These are phyloP conservation scores for Viridothelium virens DNA, from an alignment of 495 filamentous ascomycete genomes.

Conservation along the genomic window DNA sequence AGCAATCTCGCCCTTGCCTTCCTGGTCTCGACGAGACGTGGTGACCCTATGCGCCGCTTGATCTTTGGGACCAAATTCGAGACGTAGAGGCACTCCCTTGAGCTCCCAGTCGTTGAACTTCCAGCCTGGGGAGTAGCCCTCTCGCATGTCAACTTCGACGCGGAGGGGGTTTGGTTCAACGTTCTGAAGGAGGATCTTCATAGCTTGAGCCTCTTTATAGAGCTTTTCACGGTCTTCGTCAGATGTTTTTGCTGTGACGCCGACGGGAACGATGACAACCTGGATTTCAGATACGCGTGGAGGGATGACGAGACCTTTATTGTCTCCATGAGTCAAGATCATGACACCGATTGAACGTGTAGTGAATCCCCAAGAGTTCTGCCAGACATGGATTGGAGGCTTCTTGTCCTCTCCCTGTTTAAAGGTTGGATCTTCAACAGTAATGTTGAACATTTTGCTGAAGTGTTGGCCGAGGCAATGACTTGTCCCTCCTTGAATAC, in stretches of 20 bases:
- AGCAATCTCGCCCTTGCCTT: conserved; percentile 67
- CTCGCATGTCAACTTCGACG: conserved; percentile 63
- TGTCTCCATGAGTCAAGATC: conserved; percentile 94
- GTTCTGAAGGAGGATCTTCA: conserved; percentile 47
- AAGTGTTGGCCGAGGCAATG: conserved; percentile 97
- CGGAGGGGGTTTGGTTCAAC: conserved; percentile 31
- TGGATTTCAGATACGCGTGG: conserved; percentile 82
- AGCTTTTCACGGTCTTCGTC: conserved; percentile 68
- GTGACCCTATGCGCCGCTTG: conserved; percentile 71
- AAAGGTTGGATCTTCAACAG: conserved; percentile 78
- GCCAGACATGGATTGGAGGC: conserved; percentile 74
- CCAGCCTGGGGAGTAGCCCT: conserved; percentile 84
- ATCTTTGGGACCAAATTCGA: conserved; percentile 95
- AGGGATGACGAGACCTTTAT: conserved; percentile 87
- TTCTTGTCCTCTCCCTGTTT: conserved; percentile 57
- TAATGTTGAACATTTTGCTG: conserved; percentile 96
- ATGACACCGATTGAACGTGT: conserved; percentile 94
- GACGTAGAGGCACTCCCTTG: conserved; percentile 82
- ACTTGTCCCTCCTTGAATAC: conserved; percentile 91
- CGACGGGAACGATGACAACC: conserved; percentile 84
- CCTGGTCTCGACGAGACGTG: conserved; percentile 72
- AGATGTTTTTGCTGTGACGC: conserved; percentile 75
- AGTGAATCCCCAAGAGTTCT: conserved; percentile 97
- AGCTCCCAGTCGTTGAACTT: conserved; percentile 99
- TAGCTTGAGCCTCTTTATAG: conserved; percentile 58